phyloP scores from a whole-genome alignment of 176 grass and related monocot genomes.

The Zoysia pacifica region DNA sequence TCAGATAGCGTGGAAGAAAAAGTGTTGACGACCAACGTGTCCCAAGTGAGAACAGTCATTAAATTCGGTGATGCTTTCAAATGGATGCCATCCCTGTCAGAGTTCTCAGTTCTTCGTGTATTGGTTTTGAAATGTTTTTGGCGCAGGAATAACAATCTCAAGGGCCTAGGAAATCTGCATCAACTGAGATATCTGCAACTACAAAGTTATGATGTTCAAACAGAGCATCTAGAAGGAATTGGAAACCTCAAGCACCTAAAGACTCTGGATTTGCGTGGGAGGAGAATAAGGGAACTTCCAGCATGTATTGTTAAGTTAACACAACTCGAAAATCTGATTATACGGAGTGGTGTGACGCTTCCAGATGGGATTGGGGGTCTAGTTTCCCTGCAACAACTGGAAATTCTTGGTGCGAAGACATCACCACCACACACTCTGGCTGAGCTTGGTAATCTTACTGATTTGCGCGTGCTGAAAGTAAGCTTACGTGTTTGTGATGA shows the following conservation, averaged over 20 bases:
- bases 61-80: too few species aligned
- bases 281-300: not conserved
- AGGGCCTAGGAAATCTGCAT: not conserved
- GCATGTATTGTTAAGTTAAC: not conserved
- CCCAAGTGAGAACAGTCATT: too few species aligned
- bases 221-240: not conserved
- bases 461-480: too few species aligned
- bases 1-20: too few species aligned
- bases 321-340: not conserved
- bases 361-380: not conserved
- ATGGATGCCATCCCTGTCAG: too few species aligned
- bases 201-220: not conserved
- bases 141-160: not conserved
- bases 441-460: not conserved
- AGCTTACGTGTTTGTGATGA: not conserved
- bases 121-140: not conserved
- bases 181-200: not conserved
- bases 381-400: too few species aligned
- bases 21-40: too few species aligned
- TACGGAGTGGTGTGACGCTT: not conserved
- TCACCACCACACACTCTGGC: not conserved
- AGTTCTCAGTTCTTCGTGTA: too few species aligned
- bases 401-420: rapidly evolving
- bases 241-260: not conserved
- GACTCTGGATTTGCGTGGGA: not conserved